phyloP scores from a whole-genome alignment of 805 yeast species.

The Candida arabinofermentans region DNA sequence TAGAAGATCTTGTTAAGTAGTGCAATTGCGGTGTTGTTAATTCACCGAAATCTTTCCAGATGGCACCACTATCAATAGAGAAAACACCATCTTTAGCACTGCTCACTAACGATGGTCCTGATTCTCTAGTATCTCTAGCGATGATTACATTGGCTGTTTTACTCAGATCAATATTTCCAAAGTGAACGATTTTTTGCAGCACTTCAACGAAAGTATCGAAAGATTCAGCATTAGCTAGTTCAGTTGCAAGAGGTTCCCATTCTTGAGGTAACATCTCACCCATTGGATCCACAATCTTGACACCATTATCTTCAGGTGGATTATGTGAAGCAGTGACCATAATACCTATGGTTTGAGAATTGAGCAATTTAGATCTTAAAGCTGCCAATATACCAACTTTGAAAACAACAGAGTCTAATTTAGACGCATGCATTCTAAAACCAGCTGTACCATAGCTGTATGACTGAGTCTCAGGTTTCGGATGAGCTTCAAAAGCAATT shows the following conservation, averaged over 20 bases:
- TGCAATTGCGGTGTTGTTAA: conserved; percentile 95
- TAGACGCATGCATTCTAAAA: conserved; percentile 69
- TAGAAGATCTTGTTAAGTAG: conserved; percentile 70
- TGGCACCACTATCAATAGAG: conserved; percentile 44
- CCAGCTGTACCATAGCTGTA: conserved; percentile 97
- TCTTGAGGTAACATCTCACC: conserved; percentile 82
- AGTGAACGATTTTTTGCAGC: too few species aligned
- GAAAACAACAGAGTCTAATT: conserved; percentile 76
- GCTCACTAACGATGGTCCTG: conserved; percentile 62
- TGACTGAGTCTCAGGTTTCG: conserved; percentile 39
- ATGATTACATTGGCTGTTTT: conserved; percentile 48
- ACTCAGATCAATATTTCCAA: conserved; percentile 47
- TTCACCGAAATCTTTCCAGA: conserved; percentile 54
- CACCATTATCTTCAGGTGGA: conserved; percentile 90
- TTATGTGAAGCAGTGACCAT: conserved; percentile 97
- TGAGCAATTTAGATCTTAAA: conserved; percentile 68
- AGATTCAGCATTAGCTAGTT: conserved; percentile 64
- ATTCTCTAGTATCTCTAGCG: conserved; percentile 86
- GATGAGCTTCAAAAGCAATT: conserved; percentile 28
- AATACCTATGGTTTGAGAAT: conserved; percentile 77
- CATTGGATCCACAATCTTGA: conserved; percentile 87
- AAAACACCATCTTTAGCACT: conserved; percentile 61
- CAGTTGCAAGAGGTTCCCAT: conserved; percentile 85
- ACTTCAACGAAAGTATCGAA: too few species aligned
- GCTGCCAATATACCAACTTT: conserved; percentile 81